A percentile compares a stretch with the other conserved stretches of the same genome.
Conservation (phyloP, 345 rosid genomes). For the Gossypium ekmanianum region DNA sequence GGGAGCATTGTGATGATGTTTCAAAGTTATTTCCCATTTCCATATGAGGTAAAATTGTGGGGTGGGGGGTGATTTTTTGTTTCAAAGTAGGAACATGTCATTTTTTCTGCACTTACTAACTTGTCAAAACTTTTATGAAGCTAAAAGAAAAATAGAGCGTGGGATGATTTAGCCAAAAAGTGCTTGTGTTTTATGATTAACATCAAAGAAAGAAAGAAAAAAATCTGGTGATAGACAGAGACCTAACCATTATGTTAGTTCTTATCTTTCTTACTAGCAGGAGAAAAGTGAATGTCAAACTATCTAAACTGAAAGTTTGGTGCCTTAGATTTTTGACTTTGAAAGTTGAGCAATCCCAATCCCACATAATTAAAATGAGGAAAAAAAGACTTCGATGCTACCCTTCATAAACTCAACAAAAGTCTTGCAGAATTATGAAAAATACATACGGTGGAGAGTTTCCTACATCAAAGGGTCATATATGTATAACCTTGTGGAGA, state of each 20-base stretch:
- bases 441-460: too few species aligned
- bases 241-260: conserved; percentile 10
- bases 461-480: background rate
- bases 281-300: background rate
- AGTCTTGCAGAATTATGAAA: background rate
- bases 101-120: too few species aligned
- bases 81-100: too few species aligned
- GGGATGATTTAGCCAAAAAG: background rate
- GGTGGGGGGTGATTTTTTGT: background rate
- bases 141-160: too few species aligned
- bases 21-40: too few species aligned
- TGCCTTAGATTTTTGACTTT: background rate
- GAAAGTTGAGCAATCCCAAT: background rate
- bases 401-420: background rate
- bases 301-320: background rate
- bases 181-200: background rate
- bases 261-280: background rate
- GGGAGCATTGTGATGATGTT: too few species aligned
- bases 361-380: background rate
- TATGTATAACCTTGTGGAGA: background rate
- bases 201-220: background rate
- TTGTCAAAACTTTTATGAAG: too few species aligned
- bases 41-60: too few species aligned
- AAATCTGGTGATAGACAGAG: background rate
- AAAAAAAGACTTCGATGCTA: background rate